phyloP scores from a whole-genome alignment of 306 rosid genomes.

The Gillenia trifoliata region DNA sequence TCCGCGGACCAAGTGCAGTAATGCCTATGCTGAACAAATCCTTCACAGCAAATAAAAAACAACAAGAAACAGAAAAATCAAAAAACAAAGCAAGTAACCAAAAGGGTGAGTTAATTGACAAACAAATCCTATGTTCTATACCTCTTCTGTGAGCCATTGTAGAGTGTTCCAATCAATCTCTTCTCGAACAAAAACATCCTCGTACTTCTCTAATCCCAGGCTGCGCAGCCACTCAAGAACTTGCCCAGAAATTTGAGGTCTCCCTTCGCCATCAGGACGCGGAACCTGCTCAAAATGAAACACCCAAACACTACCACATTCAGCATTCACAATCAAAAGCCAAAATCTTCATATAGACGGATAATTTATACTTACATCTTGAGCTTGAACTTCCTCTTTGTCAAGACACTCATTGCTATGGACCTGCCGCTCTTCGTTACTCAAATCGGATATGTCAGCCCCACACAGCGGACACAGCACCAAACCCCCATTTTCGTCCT shows the following conservation, averaged over 20 bases:
- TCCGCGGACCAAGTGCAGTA: conserved; percentile 84
- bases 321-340: background rate
- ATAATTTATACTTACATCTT: conserved; percentile 34
- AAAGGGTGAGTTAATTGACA: background rate
- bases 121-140: background rate
- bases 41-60: conserved; percentile 32
- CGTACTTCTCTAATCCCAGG: conserved; percentile 66
- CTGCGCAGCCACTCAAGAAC: conserved; percentile 46
- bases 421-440: conserved; percentile 47
- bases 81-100: conserved; percentile 1
- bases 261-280: conserved; percentile 18
- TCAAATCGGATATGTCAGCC: conserved; percentile 60
- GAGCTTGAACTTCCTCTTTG: conserved; percentile 31
- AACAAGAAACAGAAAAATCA: background rate
- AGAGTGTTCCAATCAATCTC: conserved; percentile 83
- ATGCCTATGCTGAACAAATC: conserved; percentile 77
- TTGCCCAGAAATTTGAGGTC: conserved; percentile 26
- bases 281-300: conserved; percentile 34
- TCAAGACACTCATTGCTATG: conserved; percentile 79
- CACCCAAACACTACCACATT: background rate
- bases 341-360: background rate
- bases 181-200: conserved; percentile 59
- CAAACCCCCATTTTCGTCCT: conserved; percentile 15
- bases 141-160: conserved; percentile 86
- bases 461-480: conserved; percentile 72